These are phyloP conservation scores for Lentinula lateritia DNA, from an alignment of 768 basidiomycete genomes.

Conservation along the genomic window DNA sequence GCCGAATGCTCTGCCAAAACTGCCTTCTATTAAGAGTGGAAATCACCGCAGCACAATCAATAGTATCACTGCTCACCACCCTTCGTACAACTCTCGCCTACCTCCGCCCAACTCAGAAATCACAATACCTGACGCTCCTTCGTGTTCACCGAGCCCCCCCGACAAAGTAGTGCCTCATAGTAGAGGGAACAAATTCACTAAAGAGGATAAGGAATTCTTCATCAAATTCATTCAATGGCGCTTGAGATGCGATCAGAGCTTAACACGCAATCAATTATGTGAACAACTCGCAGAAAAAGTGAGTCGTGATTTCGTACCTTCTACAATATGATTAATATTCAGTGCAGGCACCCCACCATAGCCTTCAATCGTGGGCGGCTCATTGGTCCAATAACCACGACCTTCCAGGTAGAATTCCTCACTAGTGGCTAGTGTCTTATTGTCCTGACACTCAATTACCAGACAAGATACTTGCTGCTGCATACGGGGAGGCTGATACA, in stretches of 20 bases:
- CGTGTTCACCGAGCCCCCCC: constrained; percentile 67
- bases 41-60: constrained; percentile 53
- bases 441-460: not conserved
- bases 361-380: constrained; percentile 55
- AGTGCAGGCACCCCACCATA: constrained; percentile 63
- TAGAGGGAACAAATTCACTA: constrained; percentile 59
- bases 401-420: constrained; percentile 37
- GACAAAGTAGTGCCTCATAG: constrained; percentile 37
- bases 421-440: not conserved
- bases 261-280: constrained; percentile 51
- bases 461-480: constrained; percentile 46
- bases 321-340: not conserved
- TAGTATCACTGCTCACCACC: constrained; percentile 49
- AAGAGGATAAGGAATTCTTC: constrained; percentile 62
- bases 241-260: constrained; percentile 44
- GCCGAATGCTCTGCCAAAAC: not conserved
- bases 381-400: constrained; percentile 65
- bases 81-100: constrained; percentile 41
- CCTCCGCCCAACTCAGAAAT: constrained; percentile 60
- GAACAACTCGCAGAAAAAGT: constrained; percentile 55
- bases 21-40: constrained; percentile 14
- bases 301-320: constrained; percentile 8
- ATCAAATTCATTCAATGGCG: constrained; percentile 62
- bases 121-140: constrained; percentile 56
- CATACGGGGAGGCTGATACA: constrained; percentile 24